phyloP scores from a whole-genome alignment of 1,284 basidiomycete species.

The Ganoderma meredithae region DNA sequence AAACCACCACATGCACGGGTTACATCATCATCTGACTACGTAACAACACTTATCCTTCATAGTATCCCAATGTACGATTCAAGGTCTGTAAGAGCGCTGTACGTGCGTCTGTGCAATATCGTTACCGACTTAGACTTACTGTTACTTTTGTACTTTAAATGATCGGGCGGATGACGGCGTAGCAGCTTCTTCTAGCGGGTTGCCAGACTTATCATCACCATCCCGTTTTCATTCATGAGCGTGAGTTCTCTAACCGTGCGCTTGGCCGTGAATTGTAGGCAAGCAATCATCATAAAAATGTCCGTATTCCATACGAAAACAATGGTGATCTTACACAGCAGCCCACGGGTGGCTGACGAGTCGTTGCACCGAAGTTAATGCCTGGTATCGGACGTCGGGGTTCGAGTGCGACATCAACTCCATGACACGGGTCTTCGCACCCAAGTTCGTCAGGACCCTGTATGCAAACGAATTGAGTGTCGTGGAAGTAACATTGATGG shows the following conservation, averaged over 20 bases:
- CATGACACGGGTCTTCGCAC: constrained; percentile 93
- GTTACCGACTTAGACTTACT: not conserved
- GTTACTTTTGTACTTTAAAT: not conserved
- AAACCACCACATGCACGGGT: not conserved
- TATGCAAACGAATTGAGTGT: constrained; percentile 4
- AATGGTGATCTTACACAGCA: constrained; percentile 35
- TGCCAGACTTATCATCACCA: not conserved
- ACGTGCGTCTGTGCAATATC: not conserved
- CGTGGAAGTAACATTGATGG: not conserved
- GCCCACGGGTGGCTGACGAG: constrained; percentile 85
- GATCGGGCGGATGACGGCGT: not conserved
- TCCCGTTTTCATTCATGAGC: not conserved
- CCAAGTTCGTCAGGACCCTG: constrained; percentile 83
- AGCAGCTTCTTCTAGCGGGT: not conserved
- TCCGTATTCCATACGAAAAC: constrained; percentile 18
- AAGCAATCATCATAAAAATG: constrained; percentile 10
- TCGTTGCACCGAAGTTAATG: constrained; percentile 84
- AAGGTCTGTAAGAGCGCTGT: not conserved
- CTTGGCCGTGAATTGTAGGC: not conserved
- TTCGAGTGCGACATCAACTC: constrained; percentile 92
- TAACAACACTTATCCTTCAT: not conserved
- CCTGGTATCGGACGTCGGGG: constrained; percentile 91
- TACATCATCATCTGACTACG: not conserved
- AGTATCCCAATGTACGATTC: not conserved
- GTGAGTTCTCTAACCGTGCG: not conserved